Percentiles rank a stretch among this genome's conserved stretches.
Conservation (phyloP, 345 rosid genomes). For the Clarkia xantiana region DNA sequence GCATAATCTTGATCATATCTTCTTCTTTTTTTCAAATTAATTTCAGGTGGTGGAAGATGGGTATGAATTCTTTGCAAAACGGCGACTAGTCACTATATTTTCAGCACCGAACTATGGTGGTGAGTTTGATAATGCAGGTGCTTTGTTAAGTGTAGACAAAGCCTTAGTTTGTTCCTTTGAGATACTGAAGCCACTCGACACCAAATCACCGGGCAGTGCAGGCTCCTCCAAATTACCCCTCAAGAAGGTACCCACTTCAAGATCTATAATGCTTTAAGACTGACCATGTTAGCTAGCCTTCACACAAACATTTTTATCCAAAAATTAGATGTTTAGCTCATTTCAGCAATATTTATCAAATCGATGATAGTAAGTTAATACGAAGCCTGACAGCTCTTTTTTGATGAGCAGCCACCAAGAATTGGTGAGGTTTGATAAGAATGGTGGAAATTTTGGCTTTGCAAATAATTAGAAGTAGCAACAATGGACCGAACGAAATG, state of each 20-base stretch:
- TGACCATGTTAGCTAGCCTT: no score
- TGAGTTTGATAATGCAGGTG: slow-evolving; percentile 96
- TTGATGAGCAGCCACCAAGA: no score
- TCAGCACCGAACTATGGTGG: slow-evolving; percentile 99
- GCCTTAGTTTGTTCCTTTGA: slow-evolving; percentile 78
- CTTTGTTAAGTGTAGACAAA: slow-evolving; percentile 66
- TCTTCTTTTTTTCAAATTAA: slow-evolving; percentile 3
- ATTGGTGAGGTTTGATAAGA: no score
- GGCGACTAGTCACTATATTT: slow-evolving; percentile 81
- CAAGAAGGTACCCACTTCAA: slow-evolving; percentile 46
- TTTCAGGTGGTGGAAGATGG: slow-evolving; percentile 98
- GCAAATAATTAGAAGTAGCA: no score
- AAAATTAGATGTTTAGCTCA: no score
- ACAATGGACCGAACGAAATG: no score
- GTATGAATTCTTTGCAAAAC: slow-evolving; percentile 83
- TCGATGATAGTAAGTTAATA: no score
- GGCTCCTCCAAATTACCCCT: slow-evolving; percentile 22
- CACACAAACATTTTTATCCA: no score
- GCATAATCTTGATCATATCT: no score
- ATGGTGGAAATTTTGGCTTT: no score
- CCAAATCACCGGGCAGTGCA: slow-evolving; percentile 29
- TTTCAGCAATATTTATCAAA: no score
- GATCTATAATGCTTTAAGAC: not conserved
- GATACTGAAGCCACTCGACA: slow-evolving; percentile 61
- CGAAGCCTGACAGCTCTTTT: no score